A percentile compares a stretch with the other conserved stretches of the same genome.
These are phyloP conservation scores for Pichia thaimueangensis DNA, from an alignment of 805 yeast species.

Conservation along the genomic window DNA sequence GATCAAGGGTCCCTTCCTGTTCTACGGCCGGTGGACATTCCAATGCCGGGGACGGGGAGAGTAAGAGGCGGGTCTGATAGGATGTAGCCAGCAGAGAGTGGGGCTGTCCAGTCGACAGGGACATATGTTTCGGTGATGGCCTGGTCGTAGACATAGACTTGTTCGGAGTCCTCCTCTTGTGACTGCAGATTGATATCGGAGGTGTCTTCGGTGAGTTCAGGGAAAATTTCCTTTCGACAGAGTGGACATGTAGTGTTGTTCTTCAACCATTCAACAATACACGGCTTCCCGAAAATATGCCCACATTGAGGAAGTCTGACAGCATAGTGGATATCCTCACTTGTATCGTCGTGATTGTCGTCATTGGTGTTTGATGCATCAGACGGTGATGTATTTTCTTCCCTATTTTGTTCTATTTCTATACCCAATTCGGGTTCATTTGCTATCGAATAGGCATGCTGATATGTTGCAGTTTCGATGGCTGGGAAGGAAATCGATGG, in stretches of 20 bases:
- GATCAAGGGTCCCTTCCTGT: constrained; percentile 21
- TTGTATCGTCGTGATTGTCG: neutral
- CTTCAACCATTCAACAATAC: constrained; percentile 74
- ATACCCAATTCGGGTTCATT: neutral
- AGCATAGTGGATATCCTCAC: constrained; percentile 46
- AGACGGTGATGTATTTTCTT: neutral
- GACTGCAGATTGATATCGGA: neutral
- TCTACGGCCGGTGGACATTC: constrained; percentile 23
- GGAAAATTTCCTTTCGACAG: constrained; percentile 54
- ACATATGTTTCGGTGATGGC: constrained; percentile 27
- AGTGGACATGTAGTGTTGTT: constrained; percentile 73
- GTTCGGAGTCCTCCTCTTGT: neutral
- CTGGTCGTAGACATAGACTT: constrained; percentile 20
- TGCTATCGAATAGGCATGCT: neutral
- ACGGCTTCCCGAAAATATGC: constrained; percentile 75
- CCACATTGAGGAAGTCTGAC: constrained; percentile 66
- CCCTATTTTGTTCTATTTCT: neutral
- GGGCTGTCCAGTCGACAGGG: constrained; percentile 28
- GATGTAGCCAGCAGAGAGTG: constrained; percentile 15
- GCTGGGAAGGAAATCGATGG: constrained; percentile 25
- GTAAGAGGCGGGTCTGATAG: constrained; percentile 24
- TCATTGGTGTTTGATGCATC: neutral
- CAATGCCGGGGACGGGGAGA: constrained; percentile 24
- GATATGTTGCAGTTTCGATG: constrained; percentile 21
- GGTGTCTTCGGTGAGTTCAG: constrained; percentile 18